phyloP scores from a whole-genome alignment of 768 basidiomycete genomes.

The Daedalea quercina region DNA sequence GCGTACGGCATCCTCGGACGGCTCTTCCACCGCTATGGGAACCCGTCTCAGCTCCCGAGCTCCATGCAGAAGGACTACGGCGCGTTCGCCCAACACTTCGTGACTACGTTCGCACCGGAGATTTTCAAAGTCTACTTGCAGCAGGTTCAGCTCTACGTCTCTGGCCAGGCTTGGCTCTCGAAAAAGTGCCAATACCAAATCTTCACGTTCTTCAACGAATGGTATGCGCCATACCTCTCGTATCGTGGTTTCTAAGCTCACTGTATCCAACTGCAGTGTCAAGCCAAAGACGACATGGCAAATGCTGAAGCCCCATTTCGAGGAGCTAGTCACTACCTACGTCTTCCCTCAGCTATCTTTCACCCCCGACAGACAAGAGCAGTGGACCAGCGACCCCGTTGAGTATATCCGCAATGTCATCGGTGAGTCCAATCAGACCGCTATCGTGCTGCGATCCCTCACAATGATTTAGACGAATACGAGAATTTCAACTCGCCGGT shows the following conservation, averaged over 20 bases:
- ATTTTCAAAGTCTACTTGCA: conserved; percentile 76
- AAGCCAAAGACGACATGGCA: conserved; percentile 92
- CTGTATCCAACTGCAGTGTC: conserved; percentile 40
- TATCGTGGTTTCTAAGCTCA: not conserved
- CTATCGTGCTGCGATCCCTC: not conserved
- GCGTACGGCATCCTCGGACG: conserved; percentile 75
- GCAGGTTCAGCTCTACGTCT: conserved; percentile 67
- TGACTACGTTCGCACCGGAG: conserved; percentile 75
- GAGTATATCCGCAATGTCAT: conserved; percentile 75
- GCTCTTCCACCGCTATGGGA: conserved; percentile 83
- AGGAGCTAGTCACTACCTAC: conserved; percentile 71
- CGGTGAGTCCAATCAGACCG: conserved; percentile 36
- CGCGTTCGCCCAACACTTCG: conserved; percentile 72
- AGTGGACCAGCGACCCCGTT: conserved; percentile 79
- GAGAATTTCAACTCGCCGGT: conserved; percentile 74
- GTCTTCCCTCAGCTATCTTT: conserved; percentile 86
- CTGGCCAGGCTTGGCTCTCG: conserved; percentile 69
- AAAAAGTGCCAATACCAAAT: conserved; percentile 82
- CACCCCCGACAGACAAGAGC: conserved; percentile 53
- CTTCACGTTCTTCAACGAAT: conserved; percentile 82
- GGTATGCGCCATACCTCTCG: conserved; percentile 36
- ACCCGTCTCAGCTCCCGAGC: conserved; percentile 78
- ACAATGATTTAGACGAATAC: conserved; percentile 59
- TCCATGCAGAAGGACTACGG: conserved; percentile 64
- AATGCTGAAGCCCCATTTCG: conserved; percentile 79